Evolutionary conservation across 1,139 yeast species (phyloP).

Genomic region (Debaryomyces coudertii): DNA sequence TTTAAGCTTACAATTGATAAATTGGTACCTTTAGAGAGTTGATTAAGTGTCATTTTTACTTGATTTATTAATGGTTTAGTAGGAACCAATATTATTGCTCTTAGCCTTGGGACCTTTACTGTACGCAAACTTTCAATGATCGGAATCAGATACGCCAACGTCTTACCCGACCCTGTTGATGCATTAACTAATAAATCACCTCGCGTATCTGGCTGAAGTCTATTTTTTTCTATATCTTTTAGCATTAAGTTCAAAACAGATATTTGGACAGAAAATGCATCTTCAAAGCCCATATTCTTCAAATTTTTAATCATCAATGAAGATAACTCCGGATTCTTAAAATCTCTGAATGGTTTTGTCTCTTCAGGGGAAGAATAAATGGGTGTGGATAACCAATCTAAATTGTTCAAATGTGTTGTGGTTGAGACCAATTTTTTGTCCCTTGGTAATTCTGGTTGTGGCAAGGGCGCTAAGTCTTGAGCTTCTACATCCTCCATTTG

Average conservation of each 20-base stretch:
- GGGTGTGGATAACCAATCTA: constrained; percentile 74
- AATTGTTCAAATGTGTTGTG: constrained; percentile 41
- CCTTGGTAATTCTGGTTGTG: constrained; percentile 73
- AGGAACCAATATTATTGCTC: constrained; percentile 85
- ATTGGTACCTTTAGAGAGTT: constrained; percentile 67
- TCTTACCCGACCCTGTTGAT: constrained; percentile 96
- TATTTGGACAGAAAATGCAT: constrained; percentile 81
- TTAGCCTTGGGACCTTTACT: constrained; percentile 69
- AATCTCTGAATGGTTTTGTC: constrained; percentile 45
- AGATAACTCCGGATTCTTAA: constrained; percentile 32
- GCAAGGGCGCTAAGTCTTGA: constrained; percentile 73
- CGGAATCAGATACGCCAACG: constrained; percentile 87
- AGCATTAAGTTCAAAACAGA: constrained; percentile 63
- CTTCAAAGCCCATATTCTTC: constrained; percentile 41
- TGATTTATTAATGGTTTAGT: constrained; percentile 87
- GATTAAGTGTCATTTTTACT: constrained; percentile 66
- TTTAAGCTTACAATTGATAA: constrained; percentile 62
- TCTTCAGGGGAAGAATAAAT: constrained; percentile 51
- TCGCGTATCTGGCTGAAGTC: constrained; percentile 57
- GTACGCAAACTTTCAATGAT: constrained; percentile 66
- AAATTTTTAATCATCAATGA: constrained; percentile 51
- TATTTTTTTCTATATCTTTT: constrained; percentile 47
- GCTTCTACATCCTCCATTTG: constrained; percentile 31
- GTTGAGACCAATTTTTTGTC: constrained; percentile 47
- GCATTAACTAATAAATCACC: constrained; percentile 91